Conservation (phyloP, 345 rosid species). For the Eucalyptus albens region DNA sequence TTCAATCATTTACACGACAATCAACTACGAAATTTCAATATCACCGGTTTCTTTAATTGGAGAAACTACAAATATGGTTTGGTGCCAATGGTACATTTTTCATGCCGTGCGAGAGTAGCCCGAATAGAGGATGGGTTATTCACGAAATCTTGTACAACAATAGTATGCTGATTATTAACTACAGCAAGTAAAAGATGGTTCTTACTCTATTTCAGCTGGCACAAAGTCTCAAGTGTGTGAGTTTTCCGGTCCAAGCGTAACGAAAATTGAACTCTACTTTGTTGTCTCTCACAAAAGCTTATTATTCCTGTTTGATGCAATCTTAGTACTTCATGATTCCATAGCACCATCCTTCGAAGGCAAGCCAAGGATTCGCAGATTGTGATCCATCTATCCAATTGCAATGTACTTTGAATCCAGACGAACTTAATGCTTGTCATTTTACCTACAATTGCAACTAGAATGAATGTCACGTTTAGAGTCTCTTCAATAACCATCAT, state of each 20-base stretch:
- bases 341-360: constrained; percentile 37
- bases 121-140: too few relatives aligned
- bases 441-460: constrained; percentile 31
- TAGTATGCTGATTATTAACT: too few relatives aligned
- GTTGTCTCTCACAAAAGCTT: neutral
- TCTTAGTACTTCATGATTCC: constrained; percentile 15
- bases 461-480: neutral
- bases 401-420: constrained; percentile 69
- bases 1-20: too few relatives aligned
- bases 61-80: too few relatives aligned
- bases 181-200: too few relatives aligned
- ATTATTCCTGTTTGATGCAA: neutral
- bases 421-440: constrained; percentile 64
- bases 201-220: neutral
- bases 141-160: too few relatives aligned
- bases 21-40: too few relatives aligned
- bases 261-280: neutral
- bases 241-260: neutral
- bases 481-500: too few relatives aligned
- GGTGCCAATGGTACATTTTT: too few relatives aligned
- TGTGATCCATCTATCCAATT: constrained; percentile 91
- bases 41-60: too few relatives aligned
- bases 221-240: neutral
- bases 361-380: constrained; percentile 72
- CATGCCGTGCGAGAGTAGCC: too few relatives aligned